These are phyloP conservation scores for Centrapalus pauciflorus DNA, from an alignment of 129 eudicot genomes.

Conservation along the genomic window DNA sequence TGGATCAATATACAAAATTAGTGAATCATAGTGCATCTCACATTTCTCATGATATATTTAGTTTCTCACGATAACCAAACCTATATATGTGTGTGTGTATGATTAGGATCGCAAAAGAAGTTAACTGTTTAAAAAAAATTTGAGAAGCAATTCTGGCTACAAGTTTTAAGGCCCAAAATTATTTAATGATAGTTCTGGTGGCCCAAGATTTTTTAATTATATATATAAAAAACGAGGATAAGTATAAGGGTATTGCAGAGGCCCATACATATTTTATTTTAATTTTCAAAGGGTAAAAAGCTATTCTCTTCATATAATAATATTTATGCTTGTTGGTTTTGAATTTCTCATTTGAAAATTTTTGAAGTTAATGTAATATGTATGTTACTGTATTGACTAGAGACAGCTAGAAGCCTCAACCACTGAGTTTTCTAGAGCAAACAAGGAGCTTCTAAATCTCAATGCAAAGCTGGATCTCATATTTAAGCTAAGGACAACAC, in stretches of 20 bases:
- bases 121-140: too few species aligned
- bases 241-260: background rate
- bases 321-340: constrained; percentile 1
- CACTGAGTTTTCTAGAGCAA: constrained; percentile 67
- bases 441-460: constrained; percentile 80
- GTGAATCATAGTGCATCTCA: too few species aligned
- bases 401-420: constrained; percentile 86
- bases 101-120: too few species aligned
- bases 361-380: background rate
- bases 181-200: too few species aligned
- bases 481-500: constrained; percentile 59
- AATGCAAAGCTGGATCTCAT: constrained; percentile 56
- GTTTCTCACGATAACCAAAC: too few species aligned
- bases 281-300: background rate
- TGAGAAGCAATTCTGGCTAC: too few species aligned
- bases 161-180: too few species aligned
- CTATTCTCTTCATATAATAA: background rate
- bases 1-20: too few species aligned
- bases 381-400: constrained; percentile 28
- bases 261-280: background rate
- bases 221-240: too few species aligned
- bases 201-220: too few species aligned
- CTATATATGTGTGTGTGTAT: too few species aligned
- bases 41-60: too few species aligned
- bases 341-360: background rate